Percentiles rank a stretch among this genome's conserved stretches.
These are phyloP conservation scores for Microsporum audouinii DNA, from an alignment of 2,329 filamentous ascomycete genomes.

Conservation along the genomic window DNA sequence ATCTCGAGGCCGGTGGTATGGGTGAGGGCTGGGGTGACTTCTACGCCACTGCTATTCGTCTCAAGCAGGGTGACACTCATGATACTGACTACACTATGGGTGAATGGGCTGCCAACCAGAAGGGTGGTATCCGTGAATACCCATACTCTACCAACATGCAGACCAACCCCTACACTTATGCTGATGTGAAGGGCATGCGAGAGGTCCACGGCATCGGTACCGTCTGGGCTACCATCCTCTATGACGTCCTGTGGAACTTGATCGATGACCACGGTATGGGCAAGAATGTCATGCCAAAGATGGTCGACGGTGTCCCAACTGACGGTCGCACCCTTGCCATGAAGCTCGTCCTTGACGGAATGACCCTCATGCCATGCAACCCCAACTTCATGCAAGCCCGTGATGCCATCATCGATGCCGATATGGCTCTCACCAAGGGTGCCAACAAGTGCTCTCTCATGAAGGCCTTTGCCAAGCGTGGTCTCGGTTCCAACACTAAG, in stretches of 20 bases:
- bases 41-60: constrained; percentile 10
- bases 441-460: constrained; percentile 11
- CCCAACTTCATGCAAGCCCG: constrained; percentile 13
- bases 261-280: constrained; percentile 13
- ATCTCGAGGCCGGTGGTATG: constrained; percentile 13
- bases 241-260: constrained; percentile 13
- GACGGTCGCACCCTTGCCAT: constrained; percentile 12
- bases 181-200: constrained; percentile 4
- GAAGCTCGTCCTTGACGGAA: constrained; percentile 13
- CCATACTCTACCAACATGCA: constrained; percentile 11
- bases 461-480: constrained; percentile 12
- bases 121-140: constrained; percentile 11
- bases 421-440: constrained; percentile 10
- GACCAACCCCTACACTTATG: constrained; percentile 12
- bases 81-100: constrained; percentile 12
- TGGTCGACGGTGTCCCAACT: constrained; percentile 9
- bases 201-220: constrained; percentile 11
- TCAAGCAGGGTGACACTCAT: constrained; percentile 10
- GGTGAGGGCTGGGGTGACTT: constrained; percentile 14
- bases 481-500: constrained; percentile 7
- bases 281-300: constrained; percentile 4
- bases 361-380: constrained; percentile 13
- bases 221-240: constrained; percentile 12
- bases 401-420: constrained; percentile 13
- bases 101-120: constrained; percentile 8